Base-by-base conservation (phyloP, 805 yeast genomes). In the Saccharomycopsis selenospora region DNA sequence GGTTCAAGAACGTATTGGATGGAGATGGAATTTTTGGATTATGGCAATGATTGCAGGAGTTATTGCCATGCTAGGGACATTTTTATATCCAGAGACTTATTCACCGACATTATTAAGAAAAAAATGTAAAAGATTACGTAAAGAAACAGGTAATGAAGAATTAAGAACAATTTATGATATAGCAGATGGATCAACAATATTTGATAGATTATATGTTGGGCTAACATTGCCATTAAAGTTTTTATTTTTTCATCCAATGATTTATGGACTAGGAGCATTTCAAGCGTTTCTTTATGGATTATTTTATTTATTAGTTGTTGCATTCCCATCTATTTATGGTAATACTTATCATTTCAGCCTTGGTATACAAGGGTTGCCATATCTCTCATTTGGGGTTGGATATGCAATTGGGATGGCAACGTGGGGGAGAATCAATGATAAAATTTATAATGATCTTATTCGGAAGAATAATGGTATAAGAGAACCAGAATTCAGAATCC, bases 281-380 rank as follows among this genome's bases (percentile, higher is more conserved):
- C 71, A 78, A 76, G 87, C 87, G 1, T 76, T 79, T 58, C 70
- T 73, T 4, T 82, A 80, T 59, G 87, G 86, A 13, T 76, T 78
- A 64, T 70, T 80, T 72, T 81, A 82, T 61, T 67, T 81, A 50
- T 66, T 81, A 69, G 69, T 81, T 48, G 79, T 76, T 17, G 70
- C 82, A 2, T 80, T 77, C 64, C 85, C 86, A 1, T 51, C 65
- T 1, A 72, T 78, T 29, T 80, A 75, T 71, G 61, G 66, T 11
- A 59, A 57, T 0, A 54, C 57, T 18, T 80, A 80, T 56, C 76
- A 75, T 3, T 77, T 69, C 60, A 56, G 63, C 24, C 58, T 59
- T 10, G 78, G 79, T 42, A 67, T 73, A 28, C 64, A 74, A 14
- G 87, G 87, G 0, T 64, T 80, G 36, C 75, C 78, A 77, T 82